Base-by-base conservation (phyloP, 1,139 yeast species). In the Sugiyamaella pinicola region DNA sequence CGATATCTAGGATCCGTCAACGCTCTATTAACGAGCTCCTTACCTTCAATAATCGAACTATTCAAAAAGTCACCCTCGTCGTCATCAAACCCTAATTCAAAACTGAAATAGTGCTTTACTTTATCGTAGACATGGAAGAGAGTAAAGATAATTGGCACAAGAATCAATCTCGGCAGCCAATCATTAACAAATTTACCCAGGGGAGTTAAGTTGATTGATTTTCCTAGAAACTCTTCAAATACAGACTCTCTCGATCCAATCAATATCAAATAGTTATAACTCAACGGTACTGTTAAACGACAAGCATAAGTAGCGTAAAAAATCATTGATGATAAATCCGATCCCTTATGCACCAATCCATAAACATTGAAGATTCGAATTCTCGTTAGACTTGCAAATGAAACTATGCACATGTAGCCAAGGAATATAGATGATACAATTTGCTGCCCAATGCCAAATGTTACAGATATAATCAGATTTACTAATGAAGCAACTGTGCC, bases 231-330 rank as follows among this genome's bases (percentile, higher is more conserved):
- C 49, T 71, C 72, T 47, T 74, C 74, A 61, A 73, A 73, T 19
- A 72, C 75, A 1, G 75, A 71, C 19, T 72, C 73, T 49, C 75
- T 67, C 22, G 80, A 74, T 10, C 82, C 75, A 56, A 85, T 76
- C 49, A 88, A 72, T 35, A 87, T 86, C 54, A 87, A 69, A 65
- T 86, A 88, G 68, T 88, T 88, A 71, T 86, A 88, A 33, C 88
- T 82, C 58, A 88, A 74, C 2, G 96, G 96, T 12, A 88, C 84
- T 0, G 96, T 86, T 65, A 88, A 74, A 59, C 96, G 81, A 51
- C 93, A 87, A 31, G 87, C 83, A 64, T 88, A 88, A 63, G 87
- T 85, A 22, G 91, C 83, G 68, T 86, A 88, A 67, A 87, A 88
- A 44, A 88, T 76, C 33, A 86, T 78, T 28, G 89, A 83, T 0